Base-by-base conservation (phyloP, 2,329 filamentous ascomycete species). In the Cladobotryum mycophilum region DNA sequence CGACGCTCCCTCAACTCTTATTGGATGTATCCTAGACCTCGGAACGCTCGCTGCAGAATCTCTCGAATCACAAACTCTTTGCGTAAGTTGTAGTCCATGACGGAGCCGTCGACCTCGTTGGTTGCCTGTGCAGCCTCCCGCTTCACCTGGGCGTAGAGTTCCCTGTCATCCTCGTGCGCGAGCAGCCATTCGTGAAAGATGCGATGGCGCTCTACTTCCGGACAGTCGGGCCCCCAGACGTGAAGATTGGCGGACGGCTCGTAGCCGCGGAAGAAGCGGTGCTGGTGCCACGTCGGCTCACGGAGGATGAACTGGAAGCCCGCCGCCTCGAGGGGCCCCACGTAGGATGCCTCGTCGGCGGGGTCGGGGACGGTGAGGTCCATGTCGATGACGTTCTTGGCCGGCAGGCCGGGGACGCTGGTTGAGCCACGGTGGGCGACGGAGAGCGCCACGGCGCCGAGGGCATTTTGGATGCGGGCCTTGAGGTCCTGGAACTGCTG, bases 321-420 rank as follows among this genome's bases (percentile, higher is more conserved):
- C 0, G 58, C 67, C 0, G 57, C 53, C 56, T 76, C 72, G 4
- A 79, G 70, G 3, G 60, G 60, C 2, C 65, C 57, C 7, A 70
- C 71, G 53, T 78, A 79, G 1, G 61, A 59, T 2, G 54, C 59
- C 55, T 79, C 75, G 37, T 70, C 65, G 11, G 56, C 55, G 20
- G 68, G 52, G 44, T 76, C 64, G 3, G 57, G 44, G 7, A 80
- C 66, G 3, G 71, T 64, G 8, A 80, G 61, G 56, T 80, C 78
- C 25, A 80, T 67, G 58, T 80, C 77, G 43, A 80, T 75, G 43
- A 79, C 62, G 30, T 68, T 65, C 62, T 80, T 80, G 42, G 78
- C 76, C 0, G 73, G 66, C 3, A 80, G 67, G 7, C 61, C 64
- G 0, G 74, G 73, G 6, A 80, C 65, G 46, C 72, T 74, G 25